These are phyloP conservation scores for Ceratobasidium sp. DNA, from an alignment of 1,284 basidiomycete species.

Conservation along the genomic window DNA sequence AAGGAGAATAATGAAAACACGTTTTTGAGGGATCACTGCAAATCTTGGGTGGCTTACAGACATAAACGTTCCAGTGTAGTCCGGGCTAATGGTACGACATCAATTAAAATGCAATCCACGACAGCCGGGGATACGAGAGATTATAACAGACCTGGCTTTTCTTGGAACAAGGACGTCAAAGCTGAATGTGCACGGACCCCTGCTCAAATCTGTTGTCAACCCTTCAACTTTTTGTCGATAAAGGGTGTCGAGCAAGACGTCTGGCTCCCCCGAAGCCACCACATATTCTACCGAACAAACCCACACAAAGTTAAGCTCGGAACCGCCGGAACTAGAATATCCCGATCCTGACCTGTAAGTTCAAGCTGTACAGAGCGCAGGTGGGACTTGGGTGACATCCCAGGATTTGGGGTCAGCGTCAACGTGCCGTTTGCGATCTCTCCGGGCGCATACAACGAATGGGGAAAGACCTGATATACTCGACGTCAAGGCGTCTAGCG, in stretches of 20 bases:
- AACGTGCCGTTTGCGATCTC: conserved; percentile 5
- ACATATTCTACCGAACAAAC: conserved; percentile 13
- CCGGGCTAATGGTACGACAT: conserved; percentile 7
- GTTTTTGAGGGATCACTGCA: neutral
- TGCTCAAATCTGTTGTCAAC: neutral
- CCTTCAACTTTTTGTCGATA: conserved; percentile 25
- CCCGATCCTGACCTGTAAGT: conserved; percentile 14
- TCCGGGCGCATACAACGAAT: conserved; percentile 28
- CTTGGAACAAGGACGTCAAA: conserved; percentile 21
- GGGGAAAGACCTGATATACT: conserved; percentile 1
- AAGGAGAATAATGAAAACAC: neutral
- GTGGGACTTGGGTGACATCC: conserved; percentile 18
- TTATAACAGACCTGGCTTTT: conserved; percentile 12
- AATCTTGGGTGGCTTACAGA: conserved; percentile 13
- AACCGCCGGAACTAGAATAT: neutral
- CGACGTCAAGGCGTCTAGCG: neutral
- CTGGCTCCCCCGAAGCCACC: conserved; percentile 30
- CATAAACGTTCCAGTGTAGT: conserved; percentile 34
- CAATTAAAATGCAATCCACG: neutral
- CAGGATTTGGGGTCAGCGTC: conserved; percentile 12
- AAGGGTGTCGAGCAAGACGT: conserved; percentile 27
- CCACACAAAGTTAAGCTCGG: conserved; percentile 15
- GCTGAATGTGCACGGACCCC: neutral
- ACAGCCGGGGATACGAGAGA: neutral
- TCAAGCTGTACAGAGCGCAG: conserved; percentile 26